Base-by-base conservation (phyloP, 257 asterid genomes). In the Henckelia pumila region DNA sequence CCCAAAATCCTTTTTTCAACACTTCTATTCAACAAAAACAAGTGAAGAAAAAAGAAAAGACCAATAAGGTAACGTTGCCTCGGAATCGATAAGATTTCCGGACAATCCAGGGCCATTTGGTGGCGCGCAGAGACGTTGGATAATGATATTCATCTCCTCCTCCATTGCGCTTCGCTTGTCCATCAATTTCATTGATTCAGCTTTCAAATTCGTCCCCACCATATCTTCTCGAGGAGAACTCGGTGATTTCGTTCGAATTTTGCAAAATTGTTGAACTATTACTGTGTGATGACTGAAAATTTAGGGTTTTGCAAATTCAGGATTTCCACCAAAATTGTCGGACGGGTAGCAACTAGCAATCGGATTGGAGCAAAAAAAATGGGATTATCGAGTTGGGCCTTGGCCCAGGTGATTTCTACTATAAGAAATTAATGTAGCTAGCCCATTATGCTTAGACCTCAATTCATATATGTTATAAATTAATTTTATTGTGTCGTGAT, bases 31-130 rank as follows among this genome's bases (percentile, higher is more conserved):
- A 60, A 22, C n/a, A 63, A 20, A 7, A 35, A 3, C 17, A 30
- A 62, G 52, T 62, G 0, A 49, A 24, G 33, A 17, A 17, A 24
- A 57, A 5, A 24, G 52, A 5, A 1, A 23, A 1, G 4, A 6
- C 5, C 11, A 7, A 55, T 32, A 21, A 29, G 30, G 32, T 53
- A 44, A 64, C 10, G 22, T 61, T 66, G 59, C 97, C 95, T 94
- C 95, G 30, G 91, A 80, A 76, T 94, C 96, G 66, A 88, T 40
- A 29, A 91, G 92, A 72, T 78, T 86, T 20, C 96, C 97, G 67
- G 95, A 78, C 65, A 93, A 83, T 14, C 99, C 97, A 64, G 97
- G 95, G 24, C 95, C 99, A 32, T 92, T 92, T 33, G 97, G 91
- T 32, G 69, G 83, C 52, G 52, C 52, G 74, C 83, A 77, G 83